A percentile compares a stretch with the other conserved stretches of the same genome.
Evolutionary conservation across 2,329 filamentous ascomycete genomes (phyloP).

Genomic region (Acrocalymma vagum): DNA sequence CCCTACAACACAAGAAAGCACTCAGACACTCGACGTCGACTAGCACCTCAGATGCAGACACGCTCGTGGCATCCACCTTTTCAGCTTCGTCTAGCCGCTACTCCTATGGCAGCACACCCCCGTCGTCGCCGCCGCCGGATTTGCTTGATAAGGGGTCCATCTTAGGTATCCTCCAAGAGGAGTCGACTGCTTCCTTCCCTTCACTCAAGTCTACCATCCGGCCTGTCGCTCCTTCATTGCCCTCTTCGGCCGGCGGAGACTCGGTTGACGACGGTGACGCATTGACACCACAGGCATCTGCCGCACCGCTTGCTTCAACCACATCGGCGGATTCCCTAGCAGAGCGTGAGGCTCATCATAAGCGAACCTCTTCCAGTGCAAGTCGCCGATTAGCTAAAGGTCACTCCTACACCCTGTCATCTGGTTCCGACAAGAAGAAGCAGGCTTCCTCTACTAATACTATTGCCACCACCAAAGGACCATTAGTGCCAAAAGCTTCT

Average conservation of each 20-base stretch:
- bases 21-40: conserved; percentile 48
- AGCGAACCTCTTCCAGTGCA: conserved; percentile 38
- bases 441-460: conserved; percentile 42
- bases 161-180: conserved; percentile 45
- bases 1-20: conserved; percentile 43
- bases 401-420: conserved; percentile 35
- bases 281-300: conserved; percentile 47
- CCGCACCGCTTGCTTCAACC: conserved; percentile 44
- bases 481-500: conserved; percentile 35
- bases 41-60: conserved; percentile 49
- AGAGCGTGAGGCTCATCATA: conserved; percentile 25
- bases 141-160: conserved; percentile 37
- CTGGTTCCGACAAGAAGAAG: conserved; percentile 38
- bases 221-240: conserved; percentile 47
- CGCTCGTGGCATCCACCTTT: conserved; percentile 44
- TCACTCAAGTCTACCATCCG: conserved; percentile 43
- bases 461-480: conserved; percentile 38
- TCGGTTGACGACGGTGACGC: conserved; percentile 38
- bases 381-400: conserved; percentile 29
- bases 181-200: conserved; percentile 29
- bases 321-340: conserved; percentile 32
- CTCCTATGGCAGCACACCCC: conserved; percentile 50
- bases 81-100: conserved; percentile 48
- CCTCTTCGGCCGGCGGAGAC: conserved; percentile 38
- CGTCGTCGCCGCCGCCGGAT: conserved; percentile 44